Evolutionary conservation across 2,329 filamentous ascomycete genomes (phyloP).

Genomic region (Neofusicoccum laricinum): DNA sequence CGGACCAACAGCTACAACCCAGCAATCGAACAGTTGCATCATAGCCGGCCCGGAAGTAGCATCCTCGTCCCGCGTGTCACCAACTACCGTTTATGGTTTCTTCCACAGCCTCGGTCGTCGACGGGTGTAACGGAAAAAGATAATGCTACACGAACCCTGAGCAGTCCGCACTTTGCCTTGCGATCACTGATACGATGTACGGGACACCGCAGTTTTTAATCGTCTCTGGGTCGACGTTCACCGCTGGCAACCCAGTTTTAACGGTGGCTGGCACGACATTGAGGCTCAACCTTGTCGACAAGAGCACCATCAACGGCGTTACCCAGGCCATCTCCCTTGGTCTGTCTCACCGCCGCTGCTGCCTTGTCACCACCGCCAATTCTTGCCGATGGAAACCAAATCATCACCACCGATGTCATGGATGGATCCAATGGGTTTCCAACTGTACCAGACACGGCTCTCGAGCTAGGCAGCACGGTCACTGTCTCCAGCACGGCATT

Average conservation of each 20-base stretch:
- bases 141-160: no score
- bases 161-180: no score
- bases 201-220: background rate
- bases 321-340: background rate
- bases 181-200: background rate
- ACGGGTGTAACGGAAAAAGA: no score
- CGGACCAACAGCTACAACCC: no score
- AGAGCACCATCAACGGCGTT: background rate
- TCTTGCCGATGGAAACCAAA: background rate
- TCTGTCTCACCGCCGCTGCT: background rate
- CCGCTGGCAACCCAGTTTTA: slow-evolving; percentile 24
- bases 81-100: no score
- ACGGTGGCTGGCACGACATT: slow-evolving; percentile 19
- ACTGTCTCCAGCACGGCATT: background rate
- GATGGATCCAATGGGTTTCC: background rate
- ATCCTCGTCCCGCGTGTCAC: no score
- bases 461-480: background rate
- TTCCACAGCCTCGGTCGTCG: no score
- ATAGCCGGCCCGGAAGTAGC: no score
- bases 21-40: no score
- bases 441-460: background rate
- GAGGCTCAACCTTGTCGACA: slow-evolving; percentile 1
- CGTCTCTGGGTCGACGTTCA: slow-evolving; percentile 22
- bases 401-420: background rate
- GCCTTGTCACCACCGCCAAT: background rate